Percentiles rank a stretch among this genome's conserved stretches.
Conservation (phyloP, 257 asterid species). For the Jacaranda copaia region DNA sequence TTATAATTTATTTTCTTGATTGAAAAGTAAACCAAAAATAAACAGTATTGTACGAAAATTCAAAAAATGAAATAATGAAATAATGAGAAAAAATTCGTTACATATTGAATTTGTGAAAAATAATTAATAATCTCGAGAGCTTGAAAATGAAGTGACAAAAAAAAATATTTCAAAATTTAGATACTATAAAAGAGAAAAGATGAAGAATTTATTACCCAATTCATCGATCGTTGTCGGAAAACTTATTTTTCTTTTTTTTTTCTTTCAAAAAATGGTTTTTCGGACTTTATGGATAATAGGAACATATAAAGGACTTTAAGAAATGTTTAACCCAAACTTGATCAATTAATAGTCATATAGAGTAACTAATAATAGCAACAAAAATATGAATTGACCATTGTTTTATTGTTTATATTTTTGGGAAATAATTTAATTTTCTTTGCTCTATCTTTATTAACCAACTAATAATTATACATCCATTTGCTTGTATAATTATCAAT, state of each 20-base stretch:
- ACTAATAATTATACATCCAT: not conserved
- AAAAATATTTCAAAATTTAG: constrained; percentile 3
- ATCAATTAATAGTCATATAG: too few species aligned
- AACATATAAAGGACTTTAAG: too few species aligned
- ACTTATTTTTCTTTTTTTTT: not conserved
- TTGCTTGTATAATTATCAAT: not conserved
- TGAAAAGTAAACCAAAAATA: not conserved
- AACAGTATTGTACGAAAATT: too few species aligned
- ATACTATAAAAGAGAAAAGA: not conserved
- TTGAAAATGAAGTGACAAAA: constrained; percentile 17
- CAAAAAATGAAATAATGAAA: too few species aligned
- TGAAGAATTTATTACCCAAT: not conserved
- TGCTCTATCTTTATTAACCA: not conserved
- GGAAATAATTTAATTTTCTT: not conserved
- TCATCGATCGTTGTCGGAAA: not conserved
- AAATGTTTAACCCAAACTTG: not conserved
- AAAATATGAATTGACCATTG: not conserved
- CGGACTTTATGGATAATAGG: not conserved
- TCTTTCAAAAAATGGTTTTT: too few species aligned
- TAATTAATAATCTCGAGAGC: not conserved
- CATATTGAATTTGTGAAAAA: not conserved
- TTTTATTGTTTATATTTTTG: not conserved
- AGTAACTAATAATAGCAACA: not conserved
- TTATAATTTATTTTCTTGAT: too few species aligned
- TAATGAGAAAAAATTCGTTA: not conserved